phyloP scores from a whole-genome alignment of 805 yeast genomes.

The Yamadazyma sp. region DNA sequence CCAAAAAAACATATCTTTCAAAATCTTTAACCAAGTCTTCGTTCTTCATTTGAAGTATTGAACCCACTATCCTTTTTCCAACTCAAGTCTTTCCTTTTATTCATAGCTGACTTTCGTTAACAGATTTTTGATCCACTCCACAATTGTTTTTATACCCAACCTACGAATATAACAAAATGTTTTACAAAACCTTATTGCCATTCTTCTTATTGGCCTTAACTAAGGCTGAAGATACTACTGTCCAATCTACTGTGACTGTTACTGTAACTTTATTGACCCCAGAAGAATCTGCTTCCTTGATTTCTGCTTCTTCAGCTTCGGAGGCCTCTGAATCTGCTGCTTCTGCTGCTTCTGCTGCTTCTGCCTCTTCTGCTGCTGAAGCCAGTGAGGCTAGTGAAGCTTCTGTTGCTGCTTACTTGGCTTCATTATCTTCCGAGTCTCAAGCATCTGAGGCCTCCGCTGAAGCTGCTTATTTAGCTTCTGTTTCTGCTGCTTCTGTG shows the following conservation, averaged over 20 bases:
- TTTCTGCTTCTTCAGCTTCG: slow-evolving; percentile 20
- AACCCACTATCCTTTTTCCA: neutral
- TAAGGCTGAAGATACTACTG: slow-evolving; percentile 37
- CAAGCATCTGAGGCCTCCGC: slow-evolving; percentile 2
- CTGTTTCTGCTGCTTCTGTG: slow-evolving; percentile 17
- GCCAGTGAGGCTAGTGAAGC: slow-evolving; percentile 14
- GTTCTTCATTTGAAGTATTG: slow-evolving; percentile 2
- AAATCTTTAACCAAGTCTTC: slow-evolving; percentile 1
- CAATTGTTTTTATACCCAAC: too few relatives aligned
- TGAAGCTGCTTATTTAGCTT: slow-evolving; percentile 1
- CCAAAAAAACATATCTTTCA: slow-evolving; percentile 5
- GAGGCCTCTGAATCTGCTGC: slow-evolving; percentile 16
- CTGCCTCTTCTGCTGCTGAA: slow-evolving; percentile 15
- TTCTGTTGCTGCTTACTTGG: slow-evolving; percentile 13
- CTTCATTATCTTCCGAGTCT: slow-evolving; percentile 13
- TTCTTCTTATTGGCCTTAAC: slow-evolving; percentile 15
- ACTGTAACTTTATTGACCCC: slow-evolving; percentile 49
- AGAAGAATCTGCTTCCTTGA: slow-evolving; percentile 38
- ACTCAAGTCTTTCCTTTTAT: slow-evolving; percentile 13
- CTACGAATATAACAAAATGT: slow-evolving; percentile 16
- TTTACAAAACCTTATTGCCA: slow-evolving; percentile 15
- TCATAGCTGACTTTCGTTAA: neutral
- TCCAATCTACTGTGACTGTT: slow-evolving; percentile 44
- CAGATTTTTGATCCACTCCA: neutral
- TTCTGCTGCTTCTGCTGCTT: slow-evolving; percentile 15